Evolutionary conservation across 75 land plant genomes (phyloP), one percentile per base, ranked within the genome.

Genomic region (Gnetum montanum): DNA sequence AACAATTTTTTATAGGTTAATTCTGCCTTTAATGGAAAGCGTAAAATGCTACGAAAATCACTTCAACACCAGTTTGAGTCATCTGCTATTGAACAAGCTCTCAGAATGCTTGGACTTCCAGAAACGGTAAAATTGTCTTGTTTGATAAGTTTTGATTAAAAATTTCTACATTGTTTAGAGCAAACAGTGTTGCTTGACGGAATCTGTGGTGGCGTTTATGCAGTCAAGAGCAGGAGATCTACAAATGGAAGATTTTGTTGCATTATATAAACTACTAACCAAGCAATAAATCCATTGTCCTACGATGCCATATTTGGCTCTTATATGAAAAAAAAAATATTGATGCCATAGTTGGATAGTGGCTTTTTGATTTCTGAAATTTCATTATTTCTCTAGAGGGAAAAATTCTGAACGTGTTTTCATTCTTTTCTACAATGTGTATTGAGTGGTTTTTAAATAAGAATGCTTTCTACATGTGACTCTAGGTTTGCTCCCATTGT

Each of bases 31-130:
- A 83, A 68, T 55, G 88, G 88, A 27, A 95, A 95, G 65, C 72
- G 99, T 15, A 95, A 95, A 50, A 95, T 95, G 99, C 74, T 95
- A 23, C 70, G 99, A 23, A 90, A 61, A 48, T 77, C 99, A n/a
- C 83, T 95, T 37, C 88, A 83, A 65, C 96, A 95, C 52, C 46
- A 83, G 10, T 69, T 71, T 52, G 43, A 78, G 23, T 64, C 94
- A 51, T n/a, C 30, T 29, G 79, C 81, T 44, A 68, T 83, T 58
- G 82, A 86, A 62, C 52, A 48, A 46, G 99, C 96, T 34, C 76
- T 95, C 16, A 34, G 29, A 31, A 54, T 60, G 44, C 47, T 66
- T 43, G 83, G 88, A 22, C 87, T 90, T 59, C 78, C 70, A 30
- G 62, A 69, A 12, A 95, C 99, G 0, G 99, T 90, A 72, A 68